Evolutionary conservation across 2,329 filamentous ascomycete genomes (phyloP).

Genomic region (Hypoxylon sp.): DNA sequence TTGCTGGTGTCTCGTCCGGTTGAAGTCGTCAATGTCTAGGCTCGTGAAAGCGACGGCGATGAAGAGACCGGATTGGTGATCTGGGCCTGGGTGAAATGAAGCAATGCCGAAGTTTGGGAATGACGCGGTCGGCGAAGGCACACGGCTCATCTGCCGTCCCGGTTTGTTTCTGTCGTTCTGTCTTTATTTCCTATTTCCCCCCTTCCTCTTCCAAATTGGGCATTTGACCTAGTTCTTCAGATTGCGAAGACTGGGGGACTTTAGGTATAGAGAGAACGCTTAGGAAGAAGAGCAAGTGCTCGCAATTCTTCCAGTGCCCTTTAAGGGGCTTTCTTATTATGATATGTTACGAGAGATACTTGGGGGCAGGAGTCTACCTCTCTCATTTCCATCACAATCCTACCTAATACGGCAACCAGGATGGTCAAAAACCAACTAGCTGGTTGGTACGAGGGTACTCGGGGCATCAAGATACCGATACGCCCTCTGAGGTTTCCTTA

Average conservation of each 20-base stretch:
- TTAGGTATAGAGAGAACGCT: constrained; percentile 6
- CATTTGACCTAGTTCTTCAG: constrained; percentile 13
- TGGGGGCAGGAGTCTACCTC: constrained; percentile 22
- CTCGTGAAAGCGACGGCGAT: constrained; percentile 29
- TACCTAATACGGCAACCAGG: constrained; percentile 25
- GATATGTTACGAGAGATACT: not conserved
- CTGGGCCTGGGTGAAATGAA: constrained; percentile 32
- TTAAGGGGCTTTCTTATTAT: constrained; percentile 7
- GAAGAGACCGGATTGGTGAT: constrained; percentile 36
- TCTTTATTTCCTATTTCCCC: constrained; percentile 29
- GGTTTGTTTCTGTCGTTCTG: constrained; percentile 32
- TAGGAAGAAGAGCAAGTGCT: constrained; percentile 18
- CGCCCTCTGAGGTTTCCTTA: constrained; percentile 23
- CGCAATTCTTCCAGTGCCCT: not conserved
- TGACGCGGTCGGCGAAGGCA: constrained; percentile 37
- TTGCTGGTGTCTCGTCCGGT: constrained; percentile 44
- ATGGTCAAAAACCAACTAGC: constrained; percentile 26
- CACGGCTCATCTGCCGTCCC: constrained; percentile 41
- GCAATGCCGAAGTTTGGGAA: constrained; percentile 37
- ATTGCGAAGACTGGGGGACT: constrained; percentile 4
- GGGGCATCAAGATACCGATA: constrained; percentile 24
- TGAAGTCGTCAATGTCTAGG: constrained; percentile 39
- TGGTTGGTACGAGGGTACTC: constrained; percentile 24
- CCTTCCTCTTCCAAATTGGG: constrained; percentile 28
- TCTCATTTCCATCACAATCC: constrained; percentile 15